Percentiles rank a stretch among this genome's conserved stretches.
Conservation (phyloP, 805 yeast species). For the Candida boidinii region DNA sequence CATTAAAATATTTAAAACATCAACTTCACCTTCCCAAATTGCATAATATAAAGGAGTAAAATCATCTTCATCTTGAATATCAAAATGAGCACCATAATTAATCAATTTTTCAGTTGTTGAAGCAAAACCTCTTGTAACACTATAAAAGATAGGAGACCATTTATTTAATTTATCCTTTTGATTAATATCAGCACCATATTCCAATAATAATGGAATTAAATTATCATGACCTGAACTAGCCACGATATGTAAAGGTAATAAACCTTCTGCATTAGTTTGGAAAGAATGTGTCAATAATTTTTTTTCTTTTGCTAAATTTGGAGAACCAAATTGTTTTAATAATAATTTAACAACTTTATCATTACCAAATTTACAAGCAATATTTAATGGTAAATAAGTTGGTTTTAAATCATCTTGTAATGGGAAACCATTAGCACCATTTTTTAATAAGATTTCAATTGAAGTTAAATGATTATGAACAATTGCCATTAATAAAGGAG, state of each 20-base stretch:
- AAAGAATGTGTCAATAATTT: conserved; percentile 28
- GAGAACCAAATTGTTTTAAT: conserved; percentile 27
- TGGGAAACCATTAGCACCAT: conserved; percentile 43
- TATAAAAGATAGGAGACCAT: conserved; percentile 92
- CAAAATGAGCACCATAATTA: conserved; percentile 61
- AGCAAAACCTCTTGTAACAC: conserved; percentile 77
- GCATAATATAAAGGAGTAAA: conserved; percentile 80
- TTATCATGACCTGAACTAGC: conserved; percentile 75
- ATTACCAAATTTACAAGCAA: conserved; percentile 84
- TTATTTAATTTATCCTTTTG: conserved; percentile 76
- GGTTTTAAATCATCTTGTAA: conserved; percentile 41
- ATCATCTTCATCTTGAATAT: conserved; percentile 69
- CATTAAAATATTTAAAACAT: conserved; percentile 60
- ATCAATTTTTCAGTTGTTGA: conserved; percentile 64
- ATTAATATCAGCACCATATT: conserved; percentile 72
- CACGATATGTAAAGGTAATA: conserved; percentile 79
- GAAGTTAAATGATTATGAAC: conserved; percentile 53
- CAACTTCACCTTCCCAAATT: conserved; percentile 87
- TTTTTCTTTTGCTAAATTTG: conserved; percentile 19
- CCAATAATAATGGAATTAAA: conserved; percentile 58
- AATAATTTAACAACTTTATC: conserved; percentile 58
- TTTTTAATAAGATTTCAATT: conserved; percentile 38
- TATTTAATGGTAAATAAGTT: conserved; percentile 68
- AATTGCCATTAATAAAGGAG: conserved; percentile 77
- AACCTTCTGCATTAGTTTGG: conserved; percentile 79